Percentiles rank a stretch among this genome's conserved stretches.
Evolutionary conservation across 345 rosid genomes (phyloP).

Genomic region (Brassica carinata): DNA sequence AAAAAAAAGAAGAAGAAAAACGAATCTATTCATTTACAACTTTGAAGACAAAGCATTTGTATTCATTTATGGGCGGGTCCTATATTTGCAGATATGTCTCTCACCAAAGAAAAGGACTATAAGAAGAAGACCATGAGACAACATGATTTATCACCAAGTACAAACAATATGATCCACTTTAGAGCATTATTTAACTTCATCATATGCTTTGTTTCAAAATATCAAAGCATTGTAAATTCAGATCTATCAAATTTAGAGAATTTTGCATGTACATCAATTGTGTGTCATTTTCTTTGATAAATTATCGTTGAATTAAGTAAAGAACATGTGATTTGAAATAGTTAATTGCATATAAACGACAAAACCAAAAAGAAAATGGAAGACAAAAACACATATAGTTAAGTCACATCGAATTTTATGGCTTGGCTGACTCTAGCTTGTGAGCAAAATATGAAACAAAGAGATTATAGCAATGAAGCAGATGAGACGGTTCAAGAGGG

Average conservation of each 20-base stretch:
- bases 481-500: not conserved
- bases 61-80: slow-evolving; percentile 36
- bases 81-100: slow-evolving; percentile 4
- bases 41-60: slow-evolving; percentile 29
- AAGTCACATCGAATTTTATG: not conserved
- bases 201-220: not conserved
- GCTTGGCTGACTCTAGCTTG: not conserved
- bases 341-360: not conserved
- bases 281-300: not conserved
- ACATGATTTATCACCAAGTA: not conserved
- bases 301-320: not conserved
- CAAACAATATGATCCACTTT: not conserved
- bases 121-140: not conserved
- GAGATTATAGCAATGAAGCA: not conserved
- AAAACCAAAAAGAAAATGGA: not conserved
- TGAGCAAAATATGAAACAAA: not conserved
- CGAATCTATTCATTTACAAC: slow-evolving; percentile 19
- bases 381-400: not conserved
- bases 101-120: not conserved
- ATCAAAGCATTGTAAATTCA: not conserved
- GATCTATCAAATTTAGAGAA: not conserved
- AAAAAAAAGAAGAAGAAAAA: not conserved
- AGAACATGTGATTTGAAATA: not conserved
- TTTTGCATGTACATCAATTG: not conserved
- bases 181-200: not conserved